Base-by-base conservation (phyloP, 2,329 filamentous ascomycete genomes). In the Botrytis fabae region DNA sequence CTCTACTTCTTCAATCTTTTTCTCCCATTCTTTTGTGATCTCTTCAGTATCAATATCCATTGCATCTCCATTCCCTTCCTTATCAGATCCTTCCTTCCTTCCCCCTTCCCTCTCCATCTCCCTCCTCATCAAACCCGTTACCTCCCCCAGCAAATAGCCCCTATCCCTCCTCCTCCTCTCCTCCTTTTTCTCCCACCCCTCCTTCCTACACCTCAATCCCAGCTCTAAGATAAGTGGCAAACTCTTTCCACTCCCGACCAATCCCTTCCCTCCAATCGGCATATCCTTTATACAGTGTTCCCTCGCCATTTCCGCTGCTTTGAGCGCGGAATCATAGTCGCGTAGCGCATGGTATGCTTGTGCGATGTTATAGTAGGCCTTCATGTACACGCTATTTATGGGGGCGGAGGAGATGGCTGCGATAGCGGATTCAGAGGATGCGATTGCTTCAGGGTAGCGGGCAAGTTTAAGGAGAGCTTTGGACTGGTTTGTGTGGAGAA, bases 401-500 rank as follows among this genome's bases (percentile, higher is more conserved):
- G 59, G 70, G 9, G 70, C 28, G 8, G 62, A 46, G 22, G 51
- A 48, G 22, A 71, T 72, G 28, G 77, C 32, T 87, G 85, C 74
- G 68, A 98, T 90, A 76, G 92, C 94, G 69, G 89, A 85, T 70
- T 91, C 83, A 80, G 94, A 95, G 82, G 98, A 95, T 74, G 89
- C 85, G 75, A 96, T 91, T 66, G 92, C 94, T 16, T 86, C 90
- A 44, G 93, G 87, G 89, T 91, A 97, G 78, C 89, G 85, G 74
- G 87, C 84, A 35, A 97, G 87, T 82, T 92, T 93, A 73, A 96
- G 85, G 59, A 94, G 89, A 5, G 92, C 90, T 83, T 97, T 92
- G 69, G 94, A 93, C 71, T 95, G 93, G 83, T 98, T 98, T 57
- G 94, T 95, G 83, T 94, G 98, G 69, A 97, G 87, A 44, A 92